Percentiles rank a stretch among this genome's conserved stretches.
phyloP scores from a whole-genome alignment of 768 basidiomycete genomes.

The Tricholoma sp. region DNA sequence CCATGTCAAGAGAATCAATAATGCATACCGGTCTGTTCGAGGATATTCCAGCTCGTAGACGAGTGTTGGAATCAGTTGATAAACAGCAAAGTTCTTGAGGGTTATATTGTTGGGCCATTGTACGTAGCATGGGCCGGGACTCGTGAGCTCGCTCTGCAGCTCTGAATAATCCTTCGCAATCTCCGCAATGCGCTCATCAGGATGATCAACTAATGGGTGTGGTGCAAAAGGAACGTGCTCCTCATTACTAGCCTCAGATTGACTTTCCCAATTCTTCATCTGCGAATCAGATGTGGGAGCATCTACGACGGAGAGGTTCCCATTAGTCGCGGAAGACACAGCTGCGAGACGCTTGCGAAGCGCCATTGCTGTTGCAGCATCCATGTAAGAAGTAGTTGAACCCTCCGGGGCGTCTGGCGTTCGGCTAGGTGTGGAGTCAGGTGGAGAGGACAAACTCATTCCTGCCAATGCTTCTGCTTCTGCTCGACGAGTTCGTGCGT shows the following conservation, averaged over 20 bases:
- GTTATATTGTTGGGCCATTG: conserved; percentile 86
- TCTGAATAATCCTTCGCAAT: conserved; percentile 76
- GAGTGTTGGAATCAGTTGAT: conserved; percentile 84
- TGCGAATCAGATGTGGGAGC: not conserved
- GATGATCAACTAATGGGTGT: conserved; percentile 60
- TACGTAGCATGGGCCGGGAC: conserved; percentile 59
- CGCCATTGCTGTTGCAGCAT: conserved; percentile 44
- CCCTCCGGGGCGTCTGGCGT: conserved; percentile 44
- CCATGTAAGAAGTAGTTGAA: conserved; percentile 46
- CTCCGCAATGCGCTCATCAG: conserved; percentile 54
- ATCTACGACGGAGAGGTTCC: conserved; percentile 11
- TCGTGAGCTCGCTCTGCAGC: conserved; percentile 69
- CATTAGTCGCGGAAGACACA: conserved; percentile 26
- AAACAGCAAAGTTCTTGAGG: conserved; percentile 75
- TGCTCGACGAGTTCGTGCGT: conserved; percentile 42
- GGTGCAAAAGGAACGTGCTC: conserved; percentile 19
- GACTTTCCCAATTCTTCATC: not conserved
- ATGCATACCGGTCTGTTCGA: conserved; percentile 67
- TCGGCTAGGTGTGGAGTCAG: conserved; percentile 29
- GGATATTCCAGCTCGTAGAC: conserved; percentile 98
- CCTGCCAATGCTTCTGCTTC: conserved; percentile 28
- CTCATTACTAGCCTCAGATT: conserved; percentile 9
- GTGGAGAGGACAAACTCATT: conserved; percentile 17
- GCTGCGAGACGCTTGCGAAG: conserved; percentile 55
- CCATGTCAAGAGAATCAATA: not conserved